Conservation (phyloP, 2,329 filamentous ascomycete species). For the Talaromyces sp. region DNA sequence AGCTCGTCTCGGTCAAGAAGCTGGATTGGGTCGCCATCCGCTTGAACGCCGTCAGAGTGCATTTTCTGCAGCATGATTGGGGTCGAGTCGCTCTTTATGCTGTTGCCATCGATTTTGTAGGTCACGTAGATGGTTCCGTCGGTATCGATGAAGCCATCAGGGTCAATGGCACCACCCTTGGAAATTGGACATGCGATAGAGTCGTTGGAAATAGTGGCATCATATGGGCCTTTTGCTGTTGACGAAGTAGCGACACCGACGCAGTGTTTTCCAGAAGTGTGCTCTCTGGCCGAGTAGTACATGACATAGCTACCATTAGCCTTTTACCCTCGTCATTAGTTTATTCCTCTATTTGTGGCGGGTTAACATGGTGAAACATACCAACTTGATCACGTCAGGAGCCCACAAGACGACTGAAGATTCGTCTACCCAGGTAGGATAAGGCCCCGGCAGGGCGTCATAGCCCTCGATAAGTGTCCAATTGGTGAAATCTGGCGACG, state of each 20-base stretch:
- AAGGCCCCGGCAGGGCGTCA: conserved; percentile 47
- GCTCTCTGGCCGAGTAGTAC: conserved; percentile 50
- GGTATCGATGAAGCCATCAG: conserved; percentile 51
- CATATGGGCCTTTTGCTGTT: conserved; percentile 48
- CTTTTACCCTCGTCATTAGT: conserved; percentile 9
- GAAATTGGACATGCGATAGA: conserved; percentile 48
- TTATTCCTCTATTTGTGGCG: background rate
- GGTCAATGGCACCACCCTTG: conserved; percentile 56
- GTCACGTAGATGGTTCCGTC: conserved; percentile 51
- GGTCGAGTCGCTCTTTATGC: conserved; percentile 42
- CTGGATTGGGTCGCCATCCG: conserved; percentile 46
- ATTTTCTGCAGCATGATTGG: conserved; percentile 57
- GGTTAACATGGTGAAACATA: conserved; percentile 7
- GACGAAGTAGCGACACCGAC: conserved; percentile 50
- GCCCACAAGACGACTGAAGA: conserved; percentile 52
- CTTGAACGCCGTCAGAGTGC: conserved; percentile 44
- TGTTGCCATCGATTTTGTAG: conserved; percentile 63
- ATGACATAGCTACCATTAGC: conserved; percentile 48
- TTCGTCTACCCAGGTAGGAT: conserved; percentile 47
- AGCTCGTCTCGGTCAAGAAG: conserved; percentile 56
- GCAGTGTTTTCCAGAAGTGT: conserved; percentile 45
- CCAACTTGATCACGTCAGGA: conserved; percentile 51
- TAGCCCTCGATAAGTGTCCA: conserved; percentile 45
- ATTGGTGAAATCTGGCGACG: conserved; percentile 41
- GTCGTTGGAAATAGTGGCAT: conserved; percentile 29